A percentile compares a stretch with the other conserved stretches of the same genome.
These are phyloP conservation scores for Mycena citricolor DNA, from an alignment of 1,284 basidiomycete species.

Conservation along the genomic window DNA sequence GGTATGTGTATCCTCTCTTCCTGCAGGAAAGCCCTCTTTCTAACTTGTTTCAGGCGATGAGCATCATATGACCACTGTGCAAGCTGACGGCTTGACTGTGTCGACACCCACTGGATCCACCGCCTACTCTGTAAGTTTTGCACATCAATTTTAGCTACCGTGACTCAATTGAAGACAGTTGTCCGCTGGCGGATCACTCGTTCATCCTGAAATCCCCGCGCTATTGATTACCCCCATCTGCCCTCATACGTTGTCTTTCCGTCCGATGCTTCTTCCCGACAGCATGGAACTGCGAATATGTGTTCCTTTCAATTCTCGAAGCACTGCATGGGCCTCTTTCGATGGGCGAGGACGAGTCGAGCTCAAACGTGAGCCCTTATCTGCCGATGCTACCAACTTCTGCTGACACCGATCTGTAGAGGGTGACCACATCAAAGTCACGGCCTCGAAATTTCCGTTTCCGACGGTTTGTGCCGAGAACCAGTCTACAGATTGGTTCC, in stretches of 20 bases:
- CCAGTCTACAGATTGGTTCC: constrained; percentile 98
- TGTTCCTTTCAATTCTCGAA: constrained; percentile 97
- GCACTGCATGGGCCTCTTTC: constrained; percentile 98
- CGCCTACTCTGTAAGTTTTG: constrained; percentile 82
- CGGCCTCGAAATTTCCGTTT: constrained; percentile 97
- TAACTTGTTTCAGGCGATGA: constrained; percentile 77
- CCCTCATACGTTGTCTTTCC: constrained; percentile 97
- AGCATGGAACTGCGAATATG: constrained; percentile 98
- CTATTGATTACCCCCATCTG: constrained; percentile 97
- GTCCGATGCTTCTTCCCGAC: constrained; percentile 97
- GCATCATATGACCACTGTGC: constrained; percentile 98
- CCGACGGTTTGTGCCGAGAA: constrained; percentile 98
- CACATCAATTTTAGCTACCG: background rate
- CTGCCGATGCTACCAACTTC: constrained; percentile 8
- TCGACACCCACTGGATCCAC: constrained; percentile 98
- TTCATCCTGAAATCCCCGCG: constrained; percentile 97
- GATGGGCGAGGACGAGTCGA: constrained; percentile 97
- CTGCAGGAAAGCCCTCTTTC: background rate
- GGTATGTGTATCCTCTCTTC: constrained; percentile 54
- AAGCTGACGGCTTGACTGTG: constrained; percentile 95
- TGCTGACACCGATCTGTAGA: constrained; percentile 49
- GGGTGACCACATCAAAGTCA: constrained; percentile 99
- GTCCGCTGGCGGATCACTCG: constrained; percentile 96
- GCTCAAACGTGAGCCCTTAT: constrained; percentile 74
- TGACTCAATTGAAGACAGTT: constrained; percentile 48